Conservation (phyloP, 768 basidiomycete species). For the Punctularia strigosozonata region DNA sequence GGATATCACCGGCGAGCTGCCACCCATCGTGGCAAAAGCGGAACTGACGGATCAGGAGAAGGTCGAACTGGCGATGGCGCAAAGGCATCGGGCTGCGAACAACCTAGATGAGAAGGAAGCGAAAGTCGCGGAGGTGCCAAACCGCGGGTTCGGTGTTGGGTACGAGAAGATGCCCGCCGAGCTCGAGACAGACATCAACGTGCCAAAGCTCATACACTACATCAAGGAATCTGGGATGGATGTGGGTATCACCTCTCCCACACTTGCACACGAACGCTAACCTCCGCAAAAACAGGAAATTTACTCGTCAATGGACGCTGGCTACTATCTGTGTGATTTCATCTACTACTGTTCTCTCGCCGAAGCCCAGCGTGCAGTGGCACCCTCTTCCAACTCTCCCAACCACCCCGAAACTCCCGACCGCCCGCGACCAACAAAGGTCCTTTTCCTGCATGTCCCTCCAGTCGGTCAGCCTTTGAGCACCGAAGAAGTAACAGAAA, state of each 20-base stretch:
- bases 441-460: constrained; percentile 64
- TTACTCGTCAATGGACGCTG: constrained; percentile 64
- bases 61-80: constrained; percentile 7
- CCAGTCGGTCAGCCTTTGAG: constrained; percentile 53
- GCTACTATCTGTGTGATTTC: constrained; percentile 68
- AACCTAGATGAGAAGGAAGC: constrained; percentile 3
- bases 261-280: background rate
- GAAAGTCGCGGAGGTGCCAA: constrained; percentile 9
- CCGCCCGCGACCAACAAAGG: no score
- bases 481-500: constrained; percentile 57
- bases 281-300: constrained; percentile 36
- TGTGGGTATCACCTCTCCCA: constrained; percentile 19
- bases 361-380: constrained; percentile 37
- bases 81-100: background rate
- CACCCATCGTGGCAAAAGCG: constrained; percentile 37
- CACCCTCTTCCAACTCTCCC: no score
- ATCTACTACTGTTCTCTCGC: constrained; percentile 69
- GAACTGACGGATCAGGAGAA: constrained; percentile 25
- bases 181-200: constrained; percentile 48
- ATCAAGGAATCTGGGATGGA: constrained; percentile 38
- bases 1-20: constrained; percentile 46
- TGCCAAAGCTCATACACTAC: constrained; percentile 42
- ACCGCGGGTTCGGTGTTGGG: constrained; percentile 21
- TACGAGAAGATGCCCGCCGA: constrained; percentile 47
- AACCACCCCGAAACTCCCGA: no score